These are phyloP conservation scores for Malus fusca DNA, from an alignment of 306 rosid genomes.

Conservation along the genomic window DNA sequence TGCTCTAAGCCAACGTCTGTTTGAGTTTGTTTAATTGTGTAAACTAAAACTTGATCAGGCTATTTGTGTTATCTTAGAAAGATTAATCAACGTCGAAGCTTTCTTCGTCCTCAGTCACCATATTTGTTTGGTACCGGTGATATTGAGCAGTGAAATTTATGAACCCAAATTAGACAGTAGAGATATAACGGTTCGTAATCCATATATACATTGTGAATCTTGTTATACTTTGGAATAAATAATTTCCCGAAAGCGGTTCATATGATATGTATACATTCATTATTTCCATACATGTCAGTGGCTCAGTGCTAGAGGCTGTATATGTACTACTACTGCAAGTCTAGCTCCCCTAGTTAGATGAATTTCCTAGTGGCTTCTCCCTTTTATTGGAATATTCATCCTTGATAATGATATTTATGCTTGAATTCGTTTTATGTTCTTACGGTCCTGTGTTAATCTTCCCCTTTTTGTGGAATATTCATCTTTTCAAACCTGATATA, in stretches of 20 bases:
- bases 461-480: not conserved
- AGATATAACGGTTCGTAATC: not conserved
- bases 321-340: not conserved
- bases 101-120: not conserved
- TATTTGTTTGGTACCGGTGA: not conserved
- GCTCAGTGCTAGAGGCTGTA: not conserved
- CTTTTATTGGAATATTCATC: not conserved
- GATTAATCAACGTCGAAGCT: not conserved
- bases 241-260: not conserved
- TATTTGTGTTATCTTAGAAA: not conserved
- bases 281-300: not conserved
- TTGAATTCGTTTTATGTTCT: not conserved
- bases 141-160: not conserved
- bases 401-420: not conserved
- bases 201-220: not conserved
- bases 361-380: not conserved
- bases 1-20: conserved; percentile 35
- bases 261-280: too few species aligned
- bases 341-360: not conserved
- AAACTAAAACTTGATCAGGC: not conserved
- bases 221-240: not conserved
- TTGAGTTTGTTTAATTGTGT: not conserved
- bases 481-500: not conserved
- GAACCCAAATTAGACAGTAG: not conserved
- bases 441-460: not conserved